Conservation (phyloP, 768 basidiomycete species). For the Mycena venus region DNA sequence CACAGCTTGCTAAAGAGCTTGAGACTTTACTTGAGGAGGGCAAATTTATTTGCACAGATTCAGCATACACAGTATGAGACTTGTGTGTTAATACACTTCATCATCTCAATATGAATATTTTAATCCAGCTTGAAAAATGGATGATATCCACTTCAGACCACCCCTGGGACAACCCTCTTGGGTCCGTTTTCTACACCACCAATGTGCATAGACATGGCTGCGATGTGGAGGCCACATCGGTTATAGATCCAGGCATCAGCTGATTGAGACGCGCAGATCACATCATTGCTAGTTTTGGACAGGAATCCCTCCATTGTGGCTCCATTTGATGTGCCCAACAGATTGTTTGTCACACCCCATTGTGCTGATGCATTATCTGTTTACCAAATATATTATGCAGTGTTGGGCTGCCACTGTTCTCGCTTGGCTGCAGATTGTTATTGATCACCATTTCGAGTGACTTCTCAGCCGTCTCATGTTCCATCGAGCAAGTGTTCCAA, state of each 20-base stretch:
- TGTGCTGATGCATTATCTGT: background rate
- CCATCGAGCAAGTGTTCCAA: no score
- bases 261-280: background rate
- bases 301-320: constrained; percentile 1
- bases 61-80: no score
- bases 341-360: background rate
- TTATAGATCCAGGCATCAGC: background rate
- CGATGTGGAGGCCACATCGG: background rate
- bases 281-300: background rate
- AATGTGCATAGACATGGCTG: background rate
- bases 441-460: no score
- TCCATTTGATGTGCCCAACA: background rate
- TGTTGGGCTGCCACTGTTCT: background rate
- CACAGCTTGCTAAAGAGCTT: no score
- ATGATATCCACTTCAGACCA: no score
- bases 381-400: background rate
- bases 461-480: no score
- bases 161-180: no score
- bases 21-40: no score
- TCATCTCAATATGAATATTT: no score
- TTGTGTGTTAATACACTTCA: no score
- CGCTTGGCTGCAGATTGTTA: background rate
- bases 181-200: constrained; percentile 9
- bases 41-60: no score
- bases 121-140: no score